These are phyloP conservation scores for Multifurca ochricompacta DNA, from an alignment of 768 basidiomycete species.

Conservation along the genomic window DNA sequence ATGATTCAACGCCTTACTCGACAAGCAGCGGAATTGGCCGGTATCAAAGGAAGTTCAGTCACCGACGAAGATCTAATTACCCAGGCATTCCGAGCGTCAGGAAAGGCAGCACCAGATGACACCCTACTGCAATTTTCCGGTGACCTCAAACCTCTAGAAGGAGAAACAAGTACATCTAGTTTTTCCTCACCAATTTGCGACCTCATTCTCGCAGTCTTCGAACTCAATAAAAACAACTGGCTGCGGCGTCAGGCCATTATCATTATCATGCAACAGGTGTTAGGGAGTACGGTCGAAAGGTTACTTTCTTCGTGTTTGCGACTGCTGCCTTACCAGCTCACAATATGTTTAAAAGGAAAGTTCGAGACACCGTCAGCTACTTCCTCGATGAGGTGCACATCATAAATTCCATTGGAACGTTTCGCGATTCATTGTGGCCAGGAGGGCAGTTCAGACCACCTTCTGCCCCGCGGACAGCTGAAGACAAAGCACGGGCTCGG, in stretches of 20 bases:
- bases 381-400: conserved; percentile 64
- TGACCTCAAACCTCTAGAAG: conserved; percentile 73
- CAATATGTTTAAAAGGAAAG: conserved; percentile 48
- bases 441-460: conserved; percentile 65
- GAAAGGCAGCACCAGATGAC: conserved; percentile 57
- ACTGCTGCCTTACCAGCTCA: neutral
- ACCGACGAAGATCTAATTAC: conserved; percentile 81
- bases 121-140: conserved; percentile 66
- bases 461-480: conserved; percentile 57
- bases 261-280: conserved; percentile 90
- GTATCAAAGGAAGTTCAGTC: conserved; percentile 68
- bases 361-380: conserved; percentile 67
- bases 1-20: conserved; percentile 86
- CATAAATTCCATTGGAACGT: conserved; percentile 51
- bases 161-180: conserved; percentile 80
- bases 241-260: conserved; percentile 90
- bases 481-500: conserved; percentile 73
- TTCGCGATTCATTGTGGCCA: conserved; percentile 80
- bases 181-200: conserved; percentile 96
- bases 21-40: conserved; percentile 85
- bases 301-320: conserved; percentile 26
- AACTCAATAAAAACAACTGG: conserved; percentile 97
- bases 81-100: conserved; percentile 66
- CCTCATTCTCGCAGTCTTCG: conserved; percentile 85
- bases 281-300: conserved; percentile 96